Conservation (phyloP, 495 filamentous ascomycete species). For the Trichoderma reesei region DNA sequence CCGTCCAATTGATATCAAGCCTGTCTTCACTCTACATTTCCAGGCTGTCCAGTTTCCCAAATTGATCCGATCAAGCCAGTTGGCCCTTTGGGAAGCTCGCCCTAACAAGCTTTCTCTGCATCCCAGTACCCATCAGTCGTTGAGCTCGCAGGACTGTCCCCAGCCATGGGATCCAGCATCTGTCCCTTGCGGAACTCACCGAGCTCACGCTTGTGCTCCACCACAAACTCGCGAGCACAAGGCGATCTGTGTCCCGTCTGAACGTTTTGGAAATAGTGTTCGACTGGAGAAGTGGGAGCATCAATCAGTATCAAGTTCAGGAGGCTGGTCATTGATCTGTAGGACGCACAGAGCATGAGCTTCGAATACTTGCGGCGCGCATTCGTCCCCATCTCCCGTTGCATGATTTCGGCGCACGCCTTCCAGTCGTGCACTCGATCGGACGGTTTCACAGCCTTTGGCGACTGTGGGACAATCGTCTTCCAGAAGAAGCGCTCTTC, state of each 20-base stretch:
- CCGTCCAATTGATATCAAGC: too few relatives aligned
- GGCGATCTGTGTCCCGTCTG: slow-evolving; percentile 24
- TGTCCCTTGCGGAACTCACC: slow-evolving; percentile 22
- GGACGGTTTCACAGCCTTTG: slow-evolving; percentile 26
- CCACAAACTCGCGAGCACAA: slow-evolving; percentile 18
- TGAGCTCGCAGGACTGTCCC: background rate
- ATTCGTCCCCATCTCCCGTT: slow-evolving; percentile 17
- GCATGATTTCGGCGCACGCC: slow-evolving; percentile 31
- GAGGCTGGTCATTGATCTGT: too few relatives aligned
- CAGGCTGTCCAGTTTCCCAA: background rate
- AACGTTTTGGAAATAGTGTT: slow-evolving; percentile 37
- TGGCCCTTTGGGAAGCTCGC: background rate
- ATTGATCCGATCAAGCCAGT: background rate
- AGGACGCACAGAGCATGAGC: slow-evolving; percentile 32
- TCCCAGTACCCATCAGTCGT: background rate
- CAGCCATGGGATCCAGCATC: background rate
- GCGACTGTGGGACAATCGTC: slow-evolving; percentile 24
- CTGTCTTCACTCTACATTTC: background rate
- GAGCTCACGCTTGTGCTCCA: slow-evolving; percentile 22
- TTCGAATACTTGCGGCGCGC: slow-evolving; percentile 26
- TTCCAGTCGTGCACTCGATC: slow-evolving; percentile 16
- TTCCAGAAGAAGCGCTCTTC: slow-evolving; percentile 37
- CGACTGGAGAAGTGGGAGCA: slow-evolving; percentile 20
- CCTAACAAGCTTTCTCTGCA: background rate
- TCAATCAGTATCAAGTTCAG: too few relatives aligned